phyloP scores from a whole-genome alignment of 1,139 yeast species.

The Magnusiomyces magnusii region DNA sequence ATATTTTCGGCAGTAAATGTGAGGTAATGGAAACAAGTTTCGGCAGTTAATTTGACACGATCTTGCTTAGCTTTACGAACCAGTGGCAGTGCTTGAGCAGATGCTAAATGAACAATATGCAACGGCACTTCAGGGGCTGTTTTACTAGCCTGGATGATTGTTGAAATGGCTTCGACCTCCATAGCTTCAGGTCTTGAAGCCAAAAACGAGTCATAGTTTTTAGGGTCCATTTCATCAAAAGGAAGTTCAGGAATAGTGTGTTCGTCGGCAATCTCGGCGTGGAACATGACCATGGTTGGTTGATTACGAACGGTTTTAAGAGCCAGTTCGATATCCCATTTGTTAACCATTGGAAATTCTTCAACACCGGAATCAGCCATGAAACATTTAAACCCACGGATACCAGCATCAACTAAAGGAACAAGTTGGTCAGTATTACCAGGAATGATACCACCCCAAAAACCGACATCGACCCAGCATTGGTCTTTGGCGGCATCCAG shows the following conservation, averaged over 20 bases:
- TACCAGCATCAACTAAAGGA: slow-evolving; percentile 77
- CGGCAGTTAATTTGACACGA: slow-evolving; percentile 63
- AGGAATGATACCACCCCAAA: slow-evolving; percentile 95
- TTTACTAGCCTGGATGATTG: slow-evolving; percentile 56
- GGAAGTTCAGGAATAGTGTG: slow-evolving; percentile 1
- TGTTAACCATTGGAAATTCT: slow-evolving; percentile 78
- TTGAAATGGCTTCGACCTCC: slow-evolving; percentile 75
- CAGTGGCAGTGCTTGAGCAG: slow-evolving; percentile 67
- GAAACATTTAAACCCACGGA: slow-evolving; percentile 87
- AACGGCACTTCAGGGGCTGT: slow-evolving; percentile 49
- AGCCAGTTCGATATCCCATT: slow-evolving; percentile 56
- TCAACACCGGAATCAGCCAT: slow-evolving; percentile 89
- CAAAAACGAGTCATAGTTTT: slow-evolving; percentile 69
- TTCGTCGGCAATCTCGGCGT: slow-evolving; percentile 51
- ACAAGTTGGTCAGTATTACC: slow-evolving; percentile 54
- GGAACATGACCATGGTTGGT: slow-evolving; percentile 78
- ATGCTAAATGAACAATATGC: slow-evolving; percentile 86
- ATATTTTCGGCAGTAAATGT: slow-evolving; percentile 70
- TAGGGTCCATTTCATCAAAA: slow-evolving; percentile 18
- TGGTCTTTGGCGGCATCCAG: slow-evolving; percentile 70
- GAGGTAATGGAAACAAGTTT: slow-evolving; percentile 90
- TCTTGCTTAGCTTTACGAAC: slow-evolving; percentile 57
- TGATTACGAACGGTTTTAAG: slow-evolving; percentile 52
- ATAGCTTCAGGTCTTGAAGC: slow-evolving; percentile 83
- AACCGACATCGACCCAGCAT: slow-evolving; percentile 89